Evolutionary conservation across 1,284 basidiomycete genomes (phyloP).

Genomic region (Leccinum fuscescens): DNA sequence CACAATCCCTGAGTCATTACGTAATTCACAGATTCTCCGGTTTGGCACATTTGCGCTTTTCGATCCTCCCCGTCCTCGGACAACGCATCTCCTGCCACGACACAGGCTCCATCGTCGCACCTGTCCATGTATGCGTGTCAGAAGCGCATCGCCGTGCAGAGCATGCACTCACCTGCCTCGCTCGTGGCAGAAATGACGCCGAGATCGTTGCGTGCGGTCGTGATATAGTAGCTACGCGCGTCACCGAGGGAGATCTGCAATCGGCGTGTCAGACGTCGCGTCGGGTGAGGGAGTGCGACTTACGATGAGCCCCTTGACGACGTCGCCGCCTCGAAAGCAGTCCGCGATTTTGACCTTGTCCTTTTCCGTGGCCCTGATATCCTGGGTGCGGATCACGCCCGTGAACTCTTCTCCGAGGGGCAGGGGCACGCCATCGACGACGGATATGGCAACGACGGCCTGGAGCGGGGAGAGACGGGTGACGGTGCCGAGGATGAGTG

Average conservation of each 20-base stretch:
- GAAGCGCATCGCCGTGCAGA: not conserved
- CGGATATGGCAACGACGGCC: constrained; percentile 84
- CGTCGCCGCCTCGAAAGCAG: constrained; percentile 95
- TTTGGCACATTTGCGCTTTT: constrained; percentile 88
- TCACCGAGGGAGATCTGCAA: constrained; percentile 88
- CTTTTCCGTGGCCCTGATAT: constrained; percentile 90
- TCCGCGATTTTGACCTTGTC: constrained; percentile 92
- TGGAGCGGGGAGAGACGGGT: constrained; percentile 86
- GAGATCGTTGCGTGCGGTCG: constrained; percentile 91
- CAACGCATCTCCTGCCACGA: constrained; percentile 94
- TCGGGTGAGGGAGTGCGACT: constrained; percentile 33
- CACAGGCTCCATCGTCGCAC: constrained; percentile 78
- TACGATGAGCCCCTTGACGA: constrained; percentile 90
- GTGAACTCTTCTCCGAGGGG: constrained; percentile 90
- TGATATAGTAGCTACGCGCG: constrained; percentile 90
- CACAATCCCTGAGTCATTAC: constrained; percentile 23
- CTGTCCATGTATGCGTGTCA: constrained; percentile 36
- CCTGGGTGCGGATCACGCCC: constrained; percentile 89
- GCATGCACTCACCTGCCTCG: constrained; percentile 47
- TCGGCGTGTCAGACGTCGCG: constrained; percentile 4
- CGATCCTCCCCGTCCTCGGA: constrained; percentile 75
- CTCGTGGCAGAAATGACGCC: constrained; percentile 89
- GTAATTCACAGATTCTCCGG: constrained; percentile 59
- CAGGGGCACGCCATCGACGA: constrained; percentile 88
- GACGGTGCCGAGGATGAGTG: constrained; percentile 76